Conservation (phyloP, 2,329 filamentous ascomycete species). For the Aspergillus sp. region DNA sequence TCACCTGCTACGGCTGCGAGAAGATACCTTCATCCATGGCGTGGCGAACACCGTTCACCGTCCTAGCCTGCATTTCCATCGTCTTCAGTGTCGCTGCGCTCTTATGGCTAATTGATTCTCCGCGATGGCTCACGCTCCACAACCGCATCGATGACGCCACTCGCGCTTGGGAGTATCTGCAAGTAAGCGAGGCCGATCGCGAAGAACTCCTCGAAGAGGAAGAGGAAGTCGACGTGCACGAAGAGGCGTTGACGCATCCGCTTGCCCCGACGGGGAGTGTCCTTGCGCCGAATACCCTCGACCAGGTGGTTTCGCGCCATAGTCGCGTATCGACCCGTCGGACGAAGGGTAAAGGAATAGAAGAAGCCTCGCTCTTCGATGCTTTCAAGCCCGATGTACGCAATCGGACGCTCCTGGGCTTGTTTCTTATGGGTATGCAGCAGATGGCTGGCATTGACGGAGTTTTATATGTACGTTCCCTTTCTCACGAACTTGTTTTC, state of each 20-base stretch:
- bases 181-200: constrained; percentile 49
- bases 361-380: constrained; percentile 30
- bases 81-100: constrained; percentile 32
- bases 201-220: constrained; percentile 49
- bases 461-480: constrained; percentile 54
- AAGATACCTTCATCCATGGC: constrained; percentile 51
- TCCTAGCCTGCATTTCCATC: constrained; percentile 49
- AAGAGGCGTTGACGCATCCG: background rate
- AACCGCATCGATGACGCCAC: constrained; percentile 41
- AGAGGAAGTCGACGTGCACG: background rate
- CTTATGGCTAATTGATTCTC: too few relatives aligned
- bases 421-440: constrained; percentile 61
- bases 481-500: too few relatives aligned
- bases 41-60: constrained; percentile 59
- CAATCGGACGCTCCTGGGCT: constrained; percentile 53
- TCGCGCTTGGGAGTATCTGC: constrained; percentile 45
- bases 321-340: background rate
- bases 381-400: constrained; percentile 47
- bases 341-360: constrained; percentile 3
- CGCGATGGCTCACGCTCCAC: too few relatives aligned
- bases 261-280: background rate
- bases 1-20: constrained; percentile 60
- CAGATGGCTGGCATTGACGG: constrained; percentile 66
- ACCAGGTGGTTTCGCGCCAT: background rate
- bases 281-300: background rate